Percentiles rank a stretch among this genome's conserved stretches.
These are phyloP conservation scores for Falciphora oryzae DNA, from an alignment of 2,329 filamentous ascomycete species.

Conservation along the genomic window DNA sequence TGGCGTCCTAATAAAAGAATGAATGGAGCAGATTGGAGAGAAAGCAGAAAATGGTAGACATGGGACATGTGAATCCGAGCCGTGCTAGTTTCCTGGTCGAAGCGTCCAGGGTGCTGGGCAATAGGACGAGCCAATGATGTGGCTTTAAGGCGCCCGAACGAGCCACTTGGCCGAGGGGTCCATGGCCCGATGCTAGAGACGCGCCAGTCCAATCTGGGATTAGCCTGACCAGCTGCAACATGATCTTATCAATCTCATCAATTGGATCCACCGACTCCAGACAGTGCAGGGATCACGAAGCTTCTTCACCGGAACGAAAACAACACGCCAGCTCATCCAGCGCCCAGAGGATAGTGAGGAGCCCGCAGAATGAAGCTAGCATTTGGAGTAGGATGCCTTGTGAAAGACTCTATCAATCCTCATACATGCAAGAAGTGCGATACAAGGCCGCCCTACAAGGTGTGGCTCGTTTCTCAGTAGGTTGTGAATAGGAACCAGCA, in stretches of 20 bases:
- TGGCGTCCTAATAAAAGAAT: neutral
- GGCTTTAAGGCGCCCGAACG: too few species aligned
- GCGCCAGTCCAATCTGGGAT: neutral
- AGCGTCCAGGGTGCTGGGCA: neutral
- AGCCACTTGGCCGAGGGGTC: neutral
- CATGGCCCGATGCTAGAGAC: neutral
- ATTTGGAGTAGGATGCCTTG: neutral
- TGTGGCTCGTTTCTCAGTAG: neutral
- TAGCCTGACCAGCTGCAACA: conserved; percentile 7
- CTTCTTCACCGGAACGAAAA: neutral
- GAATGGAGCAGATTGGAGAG: neutral
- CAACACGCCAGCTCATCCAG: neutral
- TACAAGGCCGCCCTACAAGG: neutral
- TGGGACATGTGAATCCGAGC: neutral
- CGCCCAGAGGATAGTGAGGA: neutral
- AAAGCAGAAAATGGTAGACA: neutral
- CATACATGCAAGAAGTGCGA: neutral
- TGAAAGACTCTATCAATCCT: neutral
- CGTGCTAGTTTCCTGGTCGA: neutral
- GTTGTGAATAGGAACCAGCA: neutral
- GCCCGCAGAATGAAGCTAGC: neutral
- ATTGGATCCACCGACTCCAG: neutral
- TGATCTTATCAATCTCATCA: conserved; percentile 24
- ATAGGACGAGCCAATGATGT: neutral
- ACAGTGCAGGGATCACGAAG: neutral